Conservation (phyloP, 352 stramenopile species). For the Phytopythium ostracodes region DNA sequence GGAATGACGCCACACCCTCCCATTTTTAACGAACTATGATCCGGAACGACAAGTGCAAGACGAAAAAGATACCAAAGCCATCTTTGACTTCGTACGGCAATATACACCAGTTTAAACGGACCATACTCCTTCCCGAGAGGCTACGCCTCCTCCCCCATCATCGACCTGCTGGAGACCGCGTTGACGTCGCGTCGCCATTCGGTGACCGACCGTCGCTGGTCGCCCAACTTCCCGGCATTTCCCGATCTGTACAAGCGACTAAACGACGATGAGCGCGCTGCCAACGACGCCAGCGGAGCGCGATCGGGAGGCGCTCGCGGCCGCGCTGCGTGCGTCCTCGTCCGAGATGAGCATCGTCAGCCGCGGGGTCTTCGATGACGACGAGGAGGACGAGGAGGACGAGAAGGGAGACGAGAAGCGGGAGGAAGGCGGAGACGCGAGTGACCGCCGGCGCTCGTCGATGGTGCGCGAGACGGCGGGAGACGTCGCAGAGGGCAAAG, state of each 20-base stretch:
- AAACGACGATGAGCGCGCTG: neutral
- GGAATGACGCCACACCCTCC: neutral
- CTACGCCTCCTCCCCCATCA: too few species aligned
- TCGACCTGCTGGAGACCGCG: too few species aligned
- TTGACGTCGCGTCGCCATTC: neutral
- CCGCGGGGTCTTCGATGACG: conserved; percentile 20
- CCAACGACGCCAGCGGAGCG: neutral
- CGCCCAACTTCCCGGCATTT: neutral
- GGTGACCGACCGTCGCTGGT: neutral
- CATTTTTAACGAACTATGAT: neutral
- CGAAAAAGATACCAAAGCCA: neutral
- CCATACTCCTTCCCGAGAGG: neutral
- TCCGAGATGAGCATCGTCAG: conserved; percentile 41
- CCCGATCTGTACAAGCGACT: neutral
- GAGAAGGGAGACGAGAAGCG: neutral
- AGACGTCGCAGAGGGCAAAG: neutral
- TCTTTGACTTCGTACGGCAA: too few species aligned
- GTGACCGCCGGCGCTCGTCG: neutral
- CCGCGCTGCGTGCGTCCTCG: conserved; percentile 25
- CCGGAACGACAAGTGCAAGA: neutral
- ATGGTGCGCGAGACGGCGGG: neutral
- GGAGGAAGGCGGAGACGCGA: neutral
- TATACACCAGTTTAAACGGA: neutral
- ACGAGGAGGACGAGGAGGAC: conserved; percentile 12
- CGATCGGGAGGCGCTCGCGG: conserved; percentile 5